Evolutionary conservation across 371 early-diverging fungal species (phyloP), one percentile per base, ranked within the genome.

Genomic region (Mortierella sp.): DNA sequence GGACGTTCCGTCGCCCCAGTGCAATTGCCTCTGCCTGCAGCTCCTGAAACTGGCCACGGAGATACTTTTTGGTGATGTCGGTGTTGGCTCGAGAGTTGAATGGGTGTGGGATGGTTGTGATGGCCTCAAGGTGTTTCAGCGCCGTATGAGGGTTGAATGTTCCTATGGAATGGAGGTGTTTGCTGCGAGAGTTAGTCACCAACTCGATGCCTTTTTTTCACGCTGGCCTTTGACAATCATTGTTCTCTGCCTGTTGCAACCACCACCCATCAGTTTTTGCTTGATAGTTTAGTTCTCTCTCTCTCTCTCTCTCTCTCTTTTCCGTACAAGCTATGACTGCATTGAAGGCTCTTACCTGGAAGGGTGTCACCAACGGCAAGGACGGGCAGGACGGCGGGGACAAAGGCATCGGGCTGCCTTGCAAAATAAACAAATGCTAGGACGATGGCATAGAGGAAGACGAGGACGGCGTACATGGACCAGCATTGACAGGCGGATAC

Each of bases 61-160:
- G 76, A 59, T 86, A 86, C 19, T 67, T 70, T 71, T 72, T 76
- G 10, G 75, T 82, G 11, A 82, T 44, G 40, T 81, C 79, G 14
- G 79, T 77, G 61, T 86, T 86, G 70, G 82, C 86, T n/a, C 77
- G 82, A 4, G 77, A 74, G 51, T 79, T 86, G 76, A 79, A 86
- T 5, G 81, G 74, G 70, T 86, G 86, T 19, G 86, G 82, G 19
- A 44, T 48, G 8, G 79, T 77, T 0, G 86, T 86, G 43, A 81
- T 74, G 44, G 79, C 82, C 5, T 69, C 69, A 9, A 86, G 86
- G 46, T 86, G 86, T n/a, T 72, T 80, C 78, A 67, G 72, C 37
- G 86, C 86, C 21, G 86, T 86, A 59, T 77, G 67, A 13, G 86
- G 86, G 53, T 86, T 86, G 48, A 86, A 86, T 19, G 14, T 37